Conservation (phyloP, 192 early-diverging fungal genomes). For the Coemansia guatemalensis region DNA sequence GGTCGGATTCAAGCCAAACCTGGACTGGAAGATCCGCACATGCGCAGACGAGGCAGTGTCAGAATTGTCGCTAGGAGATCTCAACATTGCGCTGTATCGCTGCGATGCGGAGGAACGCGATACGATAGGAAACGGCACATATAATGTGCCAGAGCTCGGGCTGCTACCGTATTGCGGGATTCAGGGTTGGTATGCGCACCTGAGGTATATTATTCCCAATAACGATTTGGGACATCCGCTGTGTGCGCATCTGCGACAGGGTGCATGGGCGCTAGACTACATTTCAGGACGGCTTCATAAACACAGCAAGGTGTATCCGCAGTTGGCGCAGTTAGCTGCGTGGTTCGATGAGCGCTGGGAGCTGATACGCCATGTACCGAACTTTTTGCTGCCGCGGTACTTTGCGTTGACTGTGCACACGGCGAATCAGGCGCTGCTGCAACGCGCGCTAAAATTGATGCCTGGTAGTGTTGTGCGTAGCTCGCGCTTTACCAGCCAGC, state of each 20-base stretch:
- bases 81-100: slow-evolving; percentile 86
- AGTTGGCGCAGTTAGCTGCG: slow-evolving; percentile 51
- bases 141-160: slow-evolving; percentile 89
- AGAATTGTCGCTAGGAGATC: slow-evolving; percentile 62
- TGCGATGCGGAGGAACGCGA: slow-evolving; percentile 88
- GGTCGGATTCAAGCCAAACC: slow-evolving; percentile 55
- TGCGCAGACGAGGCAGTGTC: slow-evolving; percentile 67
- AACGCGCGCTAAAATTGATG: slow-evolving; percentile 64
- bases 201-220: slow-evolving; percentile 72
- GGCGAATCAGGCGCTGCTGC: slow-evolving; percentile 70
- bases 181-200: slow-evolving; percentile 86
- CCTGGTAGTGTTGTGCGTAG: slow-evolving; percentile 58
- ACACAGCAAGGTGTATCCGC: slow-evolving; percentile 25
- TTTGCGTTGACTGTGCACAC: slow-evolving; percentile 82
- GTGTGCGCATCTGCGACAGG: slow-evolving; percentile 84
- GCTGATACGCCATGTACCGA: slow-evolving; percentile 70
- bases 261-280: slow-evolving; percentile 93
- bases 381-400: slow-evolving; percentile 90
- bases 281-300: slow-evolving; percentile 64
- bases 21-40: slow-evolving; percentile 60
- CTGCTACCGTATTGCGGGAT: slow-evolving; percentile 84
- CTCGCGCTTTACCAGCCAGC: slow-evolving; percentile 64
- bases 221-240: slow-evolving; percentile 95
- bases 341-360: slow-evolving; percentile 79
- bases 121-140: slow-evolving; percentile 72